Percentiles rank a stretch among this genome's conserved stretches.
Conservation (phyloP, 345 rosid genomes). For the Eucalyptus erythrocorys region DNA sequence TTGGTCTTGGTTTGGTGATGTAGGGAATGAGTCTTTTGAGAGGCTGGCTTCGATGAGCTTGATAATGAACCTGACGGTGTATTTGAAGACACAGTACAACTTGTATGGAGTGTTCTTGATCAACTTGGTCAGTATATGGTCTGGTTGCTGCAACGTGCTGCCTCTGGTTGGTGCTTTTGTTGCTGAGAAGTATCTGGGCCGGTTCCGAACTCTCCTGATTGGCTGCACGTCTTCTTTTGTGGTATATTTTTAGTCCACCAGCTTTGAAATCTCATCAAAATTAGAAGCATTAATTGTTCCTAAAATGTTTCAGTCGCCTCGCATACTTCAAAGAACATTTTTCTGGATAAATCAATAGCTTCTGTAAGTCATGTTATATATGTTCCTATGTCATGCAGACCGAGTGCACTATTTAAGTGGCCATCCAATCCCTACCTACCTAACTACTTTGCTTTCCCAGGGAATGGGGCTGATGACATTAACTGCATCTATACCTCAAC, state of each 20-base stretch:
- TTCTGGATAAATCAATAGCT: not conserved
- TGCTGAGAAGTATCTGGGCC: slow-evolving; percentile 43
- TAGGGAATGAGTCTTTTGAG: slow-evolving; percentile 75
- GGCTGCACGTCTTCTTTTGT: slow-evolving; percentile 36
- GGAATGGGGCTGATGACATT: slow-evolving; percentile 47
- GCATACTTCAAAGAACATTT: not conserved
- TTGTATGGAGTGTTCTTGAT: slow-evolving; percentile 45
- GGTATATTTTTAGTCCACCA: slow-evolving; percentile 3
- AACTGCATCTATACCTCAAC: slow-evolving; percentile 20
- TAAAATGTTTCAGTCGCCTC: not conserved
- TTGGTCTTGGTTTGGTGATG: not conserved
- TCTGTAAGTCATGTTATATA: not conserved
- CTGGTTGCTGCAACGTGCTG: slow-evolving; percentile 47
- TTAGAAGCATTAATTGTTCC: not conserved
- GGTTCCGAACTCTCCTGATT: slow-evolving; percentile 31
- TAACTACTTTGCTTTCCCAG: slow-evolving; percentile 2
- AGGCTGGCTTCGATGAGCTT: slow-evolving; percentile 57
- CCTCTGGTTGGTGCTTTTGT: slow-evolving; percentile 58
- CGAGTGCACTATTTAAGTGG: not conserved
- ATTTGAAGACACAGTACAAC: slow-evolving; percentile 42
- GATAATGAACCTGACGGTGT: slow-evolving; percentile 47
- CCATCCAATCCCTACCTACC: not conserved
- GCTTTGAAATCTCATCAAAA: not conserved
- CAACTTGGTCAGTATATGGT: slow-evolving; percentile 52
- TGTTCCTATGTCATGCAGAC: not conserved